Evolutionary conservation across 352 stramenopile species (phyloP), one percentile per base, ranked within the genome.

Genomic region (Phytopythium montanum): DNA sequence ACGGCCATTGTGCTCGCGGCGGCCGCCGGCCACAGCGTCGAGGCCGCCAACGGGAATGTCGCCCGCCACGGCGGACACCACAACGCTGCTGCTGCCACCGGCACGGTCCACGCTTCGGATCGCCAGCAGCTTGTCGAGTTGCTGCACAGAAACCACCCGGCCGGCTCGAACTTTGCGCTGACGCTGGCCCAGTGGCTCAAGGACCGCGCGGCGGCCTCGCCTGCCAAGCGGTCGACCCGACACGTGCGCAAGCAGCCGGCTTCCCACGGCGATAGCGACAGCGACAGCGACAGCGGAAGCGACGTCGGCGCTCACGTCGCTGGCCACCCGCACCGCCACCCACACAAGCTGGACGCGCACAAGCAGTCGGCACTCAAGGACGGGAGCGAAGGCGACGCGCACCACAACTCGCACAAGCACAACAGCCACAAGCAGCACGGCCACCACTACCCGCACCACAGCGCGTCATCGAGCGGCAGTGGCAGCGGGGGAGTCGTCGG

Each of bases 1-100:
- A 46, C 51, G 2, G 33, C 31, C 33, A 56, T 64, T 29, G 34
- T 52, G n/a, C 46, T 68, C 23, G 58, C 50, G 9, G 42, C 61
- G 16, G 21, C 63, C 33, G 56, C 31, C 19, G 23, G 26, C 39
- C 56, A 56, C 13, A 21, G 25, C 21, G 51, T 14, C 5, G 31
- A 56, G 4, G 51, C 33, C 5, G 3, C 9, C 36, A 7, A 13
- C 9, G 9, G 28, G n/a, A 14, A 46, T 4, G 33, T 19, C 16
- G 33, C 21, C 1, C 9, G 25, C 33, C 13, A 23, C 46, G 14
- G 25, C 26, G 46, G 16, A 1, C 14, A 21, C 14, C 1, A 14
- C 46, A 29, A 54, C 25, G n/a, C 8, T 28, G 12, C 33, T 28
- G 12, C 33, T 18, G 12, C 13, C 26, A 34, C 19, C 1, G 26